A percentile compares a stretch with the other conserved stretches of the same genome.
Conservation (phyloP, 2,329 filamentous ascomycete species). For the Phaeosphaeriaceae sp. region DNA sequence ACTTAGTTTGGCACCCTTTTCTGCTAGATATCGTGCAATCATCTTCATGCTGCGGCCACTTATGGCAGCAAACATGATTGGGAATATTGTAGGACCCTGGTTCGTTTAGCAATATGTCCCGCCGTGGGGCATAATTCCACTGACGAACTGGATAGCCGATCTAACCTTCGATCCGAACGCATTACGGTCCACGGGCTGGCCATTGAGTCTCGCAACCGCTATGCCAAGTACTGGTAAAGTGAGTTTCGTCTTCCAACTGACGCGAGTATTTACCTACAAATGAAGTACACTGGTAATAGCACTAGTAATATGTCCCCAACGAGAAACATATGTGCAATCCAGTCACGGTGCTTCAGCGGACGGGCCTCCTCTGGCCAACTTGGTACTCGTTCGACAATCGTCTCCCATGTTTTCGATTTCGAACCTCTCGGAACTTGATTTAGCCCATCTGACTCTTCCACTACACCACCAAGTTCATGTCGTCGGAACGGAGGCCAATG, state of each 20-base stretch:
- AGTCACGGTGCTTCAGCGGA: constrained; percentile 30
- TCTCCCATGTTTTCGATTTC: constrained; percentile 33
- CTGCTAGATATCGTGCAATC: constrained; percentile 43
- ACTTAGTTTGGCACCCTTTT: constrained; percentile 40
- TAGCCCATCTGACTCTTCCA: constrained; percentile 7
- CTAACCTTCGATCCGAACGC: constrained; percentile 36
- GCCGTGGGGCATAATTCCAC: too few relatives aligned
- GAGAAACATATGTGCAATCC: constrained; percentile 27
- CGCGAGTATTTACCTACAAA: constrained; percentile 43
- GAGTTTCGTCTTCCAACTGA: constrained; percentile 1
- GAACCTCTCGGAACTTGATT: not conserved
- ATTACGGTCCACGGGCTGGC: constrained; percentile 29
- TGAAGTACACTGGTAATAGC: constrained; percentile 43
- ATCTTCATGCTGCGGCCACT: constrained; percentile 46
- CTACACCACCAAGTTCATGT: constrained; percentile 6
- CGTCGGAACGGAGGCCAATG: constrained; percentile 22
- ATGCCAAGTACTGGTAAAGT: constrained; percentile 33
- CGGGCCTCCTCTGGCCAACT: constrained; percentile 42
- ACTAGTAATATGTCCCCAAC: constrained; percentile 40
- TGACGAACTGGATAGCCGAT: too few relatives aligned
- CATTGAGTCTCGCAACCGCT: constrained; percentile 32
- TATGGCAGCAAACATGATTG: constrained; percentile 48
- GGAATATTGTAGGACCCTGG: constrained; percentile 46
- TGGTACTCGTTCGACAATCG: constrained; percentile 27
- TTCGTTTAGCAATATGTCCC: not conserved